Conservation (phyloP, 768 basidiomycete genomes). For the Peribolospora baueri region DNA sequence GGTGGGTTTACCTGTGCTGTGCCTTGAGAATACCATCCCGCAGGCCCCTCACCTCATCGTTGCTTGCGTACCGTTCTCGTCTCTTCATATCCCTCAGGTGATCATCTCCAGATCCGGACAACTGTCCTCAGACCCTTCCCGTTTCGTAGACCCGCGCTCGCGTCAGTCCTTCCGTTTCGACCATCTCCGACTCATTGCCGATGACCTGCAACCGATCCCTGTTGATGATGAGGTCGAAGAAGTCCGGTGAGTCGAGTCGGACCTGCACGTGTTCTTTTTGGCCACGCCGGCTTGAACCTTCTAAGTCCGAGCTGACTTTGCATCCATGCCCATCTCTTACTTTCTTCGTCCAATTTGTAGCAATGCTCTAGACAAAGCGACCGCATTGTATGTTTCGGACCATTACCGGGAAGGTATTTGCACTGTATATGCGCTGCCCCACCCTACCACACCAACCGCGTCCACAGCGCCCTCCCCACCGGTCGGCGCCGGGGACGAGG, state of each 20-base stretch:
- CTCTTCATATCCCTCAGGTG: slow-evolving; percentile 27
- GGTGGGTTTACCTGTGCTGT: slow-evolving; percentile 25
- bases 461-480: background rate
- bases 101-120: slow-evolving; percentile 50
- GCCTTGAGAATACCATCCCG: background rate
- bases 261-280: background rate
- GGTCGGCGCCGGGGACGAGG: slow-evolving; percentile 1
- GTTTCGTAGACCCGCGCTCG: background rate
- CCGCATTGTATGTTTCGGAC: slow-evolving; percentile 43
- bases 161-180: background rate
- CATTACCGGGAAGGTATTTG: slow-evolving; percentile 61
- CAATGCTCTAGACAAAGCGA: slow-evolving; percentile 40
- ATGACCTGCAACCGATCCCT: slow-evolving; percentile 41
- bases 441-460: background rate
- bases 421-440: slow-evolving; percentile 35
- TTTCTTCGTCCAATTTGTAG: slow-evolving; percentile 21
- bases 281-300: background rate
- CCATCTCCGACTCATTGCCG: slow-evolving; percentile 1
- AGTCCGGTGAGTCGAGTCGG: slow-evolving; percentile 34
- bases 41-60: background rate
- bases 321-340: background rate
- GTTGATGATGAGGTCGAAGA: slow-evolving; percentile 42
- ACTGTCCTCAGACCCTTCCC: slow-evolving; percentile 1
- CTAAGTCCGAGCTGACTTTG: background rate
- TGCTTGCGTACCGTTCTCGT: background rate